Evolutionary conservation across 495 filamentous ascomycete genomes (phyloP), one percentile per base, ranked within the genome.

Genomic region (Rhizodiscina lignyota): DNA sequence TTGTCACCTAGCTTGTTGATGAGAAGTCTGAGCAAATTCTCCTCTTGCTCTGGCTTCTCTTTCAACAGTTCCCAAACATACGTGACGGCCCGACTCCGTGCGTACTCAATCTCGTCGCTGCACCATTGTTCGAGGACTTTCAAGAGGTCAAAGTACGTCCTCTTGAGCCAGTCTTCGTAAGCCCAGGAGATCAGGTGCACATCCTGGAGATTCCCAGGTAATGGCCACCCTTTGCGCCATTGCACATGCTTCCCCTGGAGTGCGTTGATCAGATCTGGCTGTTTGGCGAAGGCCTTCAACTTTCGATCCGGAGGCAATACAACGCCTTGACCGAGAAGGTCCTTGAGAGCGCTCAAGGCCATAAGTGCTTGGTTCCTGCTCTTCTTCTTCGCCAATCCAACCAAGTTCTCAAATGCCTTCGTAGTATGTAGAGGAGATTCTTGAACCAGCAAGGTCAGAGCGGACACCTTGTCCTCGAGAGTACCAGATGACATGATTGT

Each of bases 401-500:
- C 64, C 28, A 97, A 63, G 37, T 65, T 83, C 43, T 94, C 85
- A 36, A 96, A 69, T 6, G 83, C 76, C 44, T 87, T 91, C 34
- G 70, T 77, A 32, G 83, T 94, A 48, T 97, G 89, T 31, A 96
- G 58, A 4, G 89, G 89, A 2, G 89, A 96, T 51, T 96, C 89
- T 59, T 97, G 89, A 11, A 93, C 77, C 18, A 84, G 77, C 31
- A 97, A 63, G 1, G 89, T 97, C 45, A 94, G 59, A 4, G 89
- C 89, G 2, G 91, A 94, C 20, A 94, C 81, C 54, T 94, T 96
- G 58, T 97, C 89, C 22, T 84, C 89, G 35, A 94, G 67, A 5
- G 91, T 97, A 60, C 89, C 89, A 1, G 85, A 84, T 12, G 84
- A 61, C 89, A 97, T 94, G 53, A 97, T 92, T 4, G 84, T 91